phyloP scores from a whole-genome alignment of 2,329 filamentous ascomycete species.

The Dryadomyces quercivorus region DNA sequence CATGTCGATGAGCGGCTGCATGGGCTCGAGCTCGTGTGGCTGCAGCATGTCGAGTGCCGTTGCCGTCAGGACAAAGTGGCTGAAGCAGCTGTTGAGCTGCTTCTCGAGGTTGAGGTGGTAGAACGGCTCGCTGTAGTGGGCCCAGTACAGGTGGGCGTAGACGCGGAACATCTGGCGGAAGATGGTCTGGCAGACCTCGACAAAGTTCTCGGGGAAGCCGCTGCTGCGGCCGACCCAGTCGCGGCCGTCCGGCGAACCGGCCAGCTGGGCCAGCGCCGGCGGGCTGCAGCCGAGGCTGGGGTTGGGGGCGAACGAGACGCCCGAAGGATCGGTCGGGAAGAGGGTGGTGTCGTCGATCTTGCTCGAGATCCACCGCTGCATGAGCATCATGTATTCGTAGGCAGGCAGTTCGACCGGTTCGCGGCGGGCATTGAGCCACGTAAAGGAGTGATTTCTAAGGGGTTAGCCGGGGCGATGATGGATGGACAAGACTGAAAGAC shows the following conservation, averaged over 20 bases:
- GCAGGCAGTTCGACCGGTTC: slow-evolving; percentile 87
- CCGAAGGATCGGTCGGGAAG: slow-evolving; percentile 76
- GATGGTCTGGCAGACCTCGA: slow-evolving; percentile 82
- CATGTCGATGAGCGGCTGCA: slow-evolving; percentile 87
- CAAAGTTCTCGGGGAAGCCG: slow-evolving; percentile 83
- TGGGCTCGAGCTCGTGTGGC: slow-evolving; percentile 84
- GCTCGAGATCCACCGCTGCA: slow-evolving; percentile 94
- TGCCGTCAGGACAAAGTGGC: slow-evolving; percentile 70
- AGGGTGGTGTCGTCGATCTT: slow-evolving; percentile 85
- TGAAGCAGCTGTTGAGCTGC: slow-evolving; percentile 78
- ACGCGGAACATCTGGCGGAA: slow-evolving; percentile 98
- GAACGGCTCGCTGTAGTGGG: slow-evolving; percentile 76
- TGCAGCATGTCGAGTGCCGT: slow-evolving; percentile 75
- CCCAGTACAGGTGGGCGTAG: slow-evolving; percentile 96
- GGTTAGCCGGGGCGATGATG: slow-evolving; percentile 39
- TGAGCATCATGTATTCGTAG: slow-evolving; percentile 85
- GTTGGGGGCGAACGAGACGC: slow-evolving; percentile 53
- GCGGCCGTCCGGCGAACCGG: slow-evolving; percentile 15
- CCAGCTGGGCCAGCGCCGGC: slow-evolving; percentile 14
- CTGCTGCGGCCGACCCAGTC: slow-evolving; percentile 86
- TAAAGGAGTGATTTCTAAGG: slow-evolving; percentile 77
- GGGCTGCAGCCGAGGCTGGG: slow-evolving; percentile 23
- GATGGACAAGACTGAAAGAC: background rate
- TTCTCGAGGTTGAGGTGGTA: slow-evolving; percentile 73
- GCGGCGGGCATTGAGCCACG: slow-evolving; percentile 81